Base-by-base conservation (phyloP, 768 basidiomycete genomes). In the Boletus tylopilopsis region DNA sequence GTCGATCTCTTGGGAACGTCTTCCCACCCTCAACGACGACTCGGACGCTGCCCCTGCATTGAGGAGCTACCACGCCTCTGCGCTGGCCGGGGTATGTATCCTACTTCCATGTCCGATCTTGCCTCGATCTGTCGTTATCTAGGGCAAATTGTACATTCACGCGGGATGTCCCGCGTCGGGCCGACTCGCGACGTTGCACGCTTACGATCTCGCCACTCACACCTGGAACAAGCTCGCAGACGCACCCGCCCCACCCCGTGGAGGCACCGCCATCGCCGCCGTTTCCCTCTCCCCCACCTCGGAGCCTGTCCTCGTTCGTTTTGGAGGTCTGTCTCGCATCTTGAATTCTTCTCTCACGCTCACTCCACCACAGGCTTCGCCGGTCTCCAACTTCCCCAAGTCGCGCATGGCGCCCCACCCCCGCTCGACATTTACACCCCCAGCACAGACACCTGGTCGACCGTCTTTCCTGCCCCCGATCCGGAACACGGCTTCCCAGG, bases 81-180 rank as follows among this genome's bases (percentile, higher is more conserved):
- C 60, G 3, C 42, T 60, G 1, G 53, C 55, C 8, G 62, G 55
- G 16, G 73, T 74, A 22, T 3, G 68, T 12, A 18, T 6, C 54
- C 15, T 1, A 9, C 7, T 30, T 13, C 29, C 29, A 30, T 13
- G 29, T 30, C 13, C 29, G 10, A 30, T 30, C 1, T 12, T 15
- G 10, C n/a, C 6, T 29, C 12, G 27, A 18, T 11, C 10, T 7
- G 22, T 29, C 30, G 18, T 30, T 30, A 13, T 6, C 29, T 7
- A 42, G 41, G 41, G 29, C 3, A 42, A 42, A 30, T 6, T 45
- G 12, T 73, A 69, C 56, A 54, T 74, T 4, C 76, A 75, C 47
- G 73, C 73, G 1, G 73, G 72, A 12, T 75, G 74, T 37, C 73
- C 72, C 0, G 43, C 57, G 0, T 54, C 60, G 13, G 74, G 74